Evolutionary conservation across 2,329 filamentous ascomycete species (phyloP), one percentile per base, ranked within the genome.

Genomic region (Cladosporium austrohemisphaericum): DNA sequence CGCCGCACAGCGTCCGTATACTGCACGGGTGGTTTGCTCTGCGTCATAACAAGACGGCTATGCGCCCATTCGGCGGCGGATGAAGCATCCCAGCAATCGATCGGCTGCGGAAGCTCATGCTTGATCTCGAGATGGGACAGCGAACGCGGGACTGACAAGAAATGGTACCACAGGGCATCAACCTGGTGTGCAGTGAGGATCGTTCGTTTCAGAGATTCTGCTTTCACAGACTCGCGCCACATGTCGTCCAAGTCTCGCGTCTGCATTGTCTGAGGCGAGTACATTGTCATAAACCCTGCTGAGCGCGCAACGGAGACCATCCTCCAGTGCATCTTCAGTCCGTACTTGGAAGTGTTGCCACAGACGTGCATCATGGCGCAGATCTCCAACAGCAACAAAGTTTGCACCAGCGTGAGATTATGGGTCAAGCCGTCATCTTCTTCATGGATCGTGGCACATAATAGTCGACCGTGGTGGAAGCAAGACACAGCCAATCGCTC

Each of bases 331-430:
- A 71, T 67, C 22, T 67, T 65, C 10, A 70, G 61, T 2, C 65
- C 69, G 19, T 62, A 63, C 2, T 59, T 55, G 0, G 69, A 70
- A 41, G 65, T 55, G 1, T 60, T 51, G 1, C 68, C 67, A 51
- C 68, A 71, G 19, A 71, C 61, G 47, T 71, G 72, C 61, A 73
- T 67, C 62, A 72, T 72, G n/a, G 69, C 63, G 44, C 61, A 71
- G 6, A 72, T 65, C 41, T 73, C 62, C 2, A 73, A 63, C 5
- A 74, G 55, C 2, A 72, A 49, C 22, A 69, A 69, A 2, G 67
- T 56, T 49, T 74, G 71, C 0, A 73, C 61, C 11, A 68, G 51
- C 4, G 56, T 45, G 6, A 68, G 52, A 11, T 58, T 60, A 3
- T 63, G 41, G 8, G 48, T 28, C 8, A 10, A 13, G 50, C 25